Evolutionary conservation across 192 early-diverging fungal species (phyloP).

Genomic region (Coemansia sp.): DNA sequence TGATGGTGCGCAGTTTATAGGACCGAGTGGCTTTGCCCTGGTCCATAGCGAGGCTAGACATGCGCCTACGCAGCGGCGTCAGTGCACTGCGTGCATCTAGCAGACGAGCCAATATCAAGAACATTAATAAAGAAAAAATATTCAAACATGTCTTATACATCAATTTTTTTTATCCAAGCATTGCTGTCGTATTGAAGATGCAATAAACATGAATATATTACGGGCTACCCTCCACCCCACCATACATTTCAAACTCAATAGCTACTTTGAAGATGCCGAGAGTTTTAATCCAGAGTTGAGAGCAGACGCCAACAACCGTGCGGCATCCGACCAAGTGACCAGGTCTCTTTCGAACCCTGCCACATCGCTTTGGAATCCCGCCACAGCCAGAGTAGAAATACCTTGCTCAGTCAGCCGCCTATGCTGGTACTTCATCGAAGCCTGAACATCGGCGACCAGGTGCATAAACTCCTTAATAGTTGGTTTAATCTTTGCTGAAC

Average conservation of each 20-base stretch:
- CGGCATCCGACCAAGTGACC: constrained; percentile 41
- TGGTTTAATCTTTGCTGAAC: constrained; percentile 22
- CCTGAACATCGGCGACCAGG: constrained; percentile 39
- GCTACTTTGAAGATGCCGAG: neutral
- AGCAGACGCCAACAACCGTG: constrained; percentile 30
- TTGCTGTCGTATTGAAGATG: neutral
- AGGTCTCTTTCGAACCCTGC: constrained; percentile 48
- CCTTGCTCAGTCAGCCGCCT: constrained; percentile 23
- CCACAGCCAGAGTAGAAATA: constrained; percentile 25
- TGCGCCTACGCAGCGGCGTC: neutral
- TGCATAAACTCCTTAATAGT: constrained; percentile 43
- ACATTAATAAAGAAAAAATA: neutral
- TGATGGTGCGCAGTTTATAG: neutral
- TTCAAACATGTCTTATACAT: neutral
- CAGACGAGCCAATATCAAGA: neutral
- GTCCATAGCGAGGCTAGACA: neutral
- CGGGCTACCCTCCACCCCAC: neutral
- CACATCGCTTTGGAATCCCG: constrained; percentile 32
- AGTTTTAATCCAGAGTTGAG: constrained; percentile 20
- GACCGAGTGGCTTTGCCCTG: neutral
- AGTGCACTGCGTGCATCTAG: neutral
- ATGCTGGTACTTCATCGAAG: constrained; percentile 33
- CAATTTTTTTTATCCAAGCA: neutral
- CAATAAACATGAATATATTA: neutral
- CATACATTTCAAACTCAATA: neutral